Percentiles rank a stretch among this genome's conserved stretches.
These are phyloP conservation scores for Solanum sitiens DNA, from an alignment of 257 asterid genomes.

Conservation along the genomic window DNA sequence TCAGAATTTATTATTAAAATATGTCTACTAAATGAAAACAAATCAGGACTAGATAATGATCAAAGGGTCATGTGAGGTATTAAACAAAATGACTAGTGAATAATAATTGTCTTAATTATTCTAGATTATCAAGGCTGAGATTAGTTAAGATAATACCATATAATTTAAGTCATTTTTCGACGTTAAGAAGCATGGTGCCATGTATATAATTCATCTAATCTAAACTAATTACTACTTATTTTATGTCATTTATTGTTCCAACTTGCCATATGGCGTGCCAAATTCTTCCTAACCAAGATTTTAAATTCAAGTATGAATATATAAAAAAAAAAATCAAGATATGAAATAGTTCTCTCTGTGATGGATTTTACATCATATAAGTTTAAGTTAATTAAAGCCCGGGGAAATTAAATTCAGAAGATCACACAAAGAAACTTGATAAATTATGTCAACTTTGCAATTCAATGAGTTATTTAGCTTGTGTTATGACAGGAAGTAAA, in stretches of 20 bases:
- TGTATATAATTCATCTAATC: not conserved
- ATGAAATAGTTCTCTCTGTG: not conserved
- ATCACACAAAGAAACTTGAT: not conserved
- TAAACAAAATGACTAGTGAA: not conserved
- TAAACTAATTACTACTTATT: too few species aligned
- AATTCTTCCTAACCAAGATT: not conserved
- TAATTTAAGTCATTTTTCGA: too few species aligned
- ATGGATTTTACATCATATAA: too few species aligned
- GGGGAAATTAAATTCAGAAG: not conserved
- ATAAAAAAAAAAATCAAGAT: not conserved
- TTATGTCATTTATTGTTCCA: not conserved
- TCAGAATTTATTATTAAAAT: too few species aligned
- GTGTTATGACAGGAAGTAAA: not conserved
- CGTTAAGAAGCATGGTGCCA: not conserved
- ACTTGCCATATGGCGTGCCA: not conserved
- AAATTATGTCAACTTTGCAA: too few species aligned
- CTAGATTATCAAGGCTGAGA: not conserved
- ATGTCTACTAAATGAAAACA: too few species aligned
- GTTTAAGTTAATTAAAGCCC: too few species aligned
- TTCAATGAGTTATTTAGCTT: not conserved
- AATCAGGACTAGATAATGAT: not conserved
- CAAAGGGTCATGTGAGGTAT: not conserved
- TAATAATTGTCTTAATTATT: too few species aligned
- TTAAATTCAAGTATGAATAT: too few species aligned
- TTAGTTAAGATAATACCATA: not conserved